Percentiles rank a stretch among this genome's conserved stretches.
Conservation (phyloP, 140 eudicot species). For the Anethum foeniculum region DNA sequence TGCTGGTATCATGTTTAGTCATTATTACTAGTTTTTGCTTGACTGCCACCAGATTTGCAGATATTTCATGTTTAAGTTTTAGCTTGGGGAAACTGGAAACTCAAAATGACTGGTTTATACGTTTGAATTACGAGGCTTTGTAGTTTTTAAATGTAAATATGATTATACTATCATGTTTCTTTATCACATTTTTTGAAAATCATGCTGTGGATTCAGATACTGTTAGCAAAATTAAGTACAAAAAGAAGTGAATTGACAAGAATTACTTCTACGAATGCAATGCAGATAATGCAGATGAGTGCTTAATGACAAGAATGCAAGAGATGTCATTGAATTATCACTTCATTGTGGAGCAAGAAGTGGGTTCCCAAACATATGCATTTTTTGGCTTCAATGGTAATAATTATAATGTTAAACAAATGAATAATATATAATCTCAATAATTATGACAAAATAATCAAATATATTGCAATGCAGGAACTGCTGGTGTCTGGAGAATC, state of each 20-base stretch:
- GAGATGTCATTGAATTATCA: conserved; percentile 95
- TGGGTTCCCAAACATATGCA: conserved; percentile 73
- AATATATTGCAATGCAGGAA: conserved; percentile 34
- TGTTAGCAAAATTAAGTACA: not conserved
- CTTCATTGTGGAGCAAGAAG: conserved; percentile 94
- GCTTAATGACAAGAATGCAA: conserved; percentile 97
- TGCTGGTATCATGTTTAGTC: not conserved
- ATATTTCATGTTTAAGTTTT: not conserved
- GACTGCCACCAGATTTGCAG: not conserved
- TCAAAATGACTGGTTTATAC: not conserved
- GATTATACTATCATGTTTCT: not conserved
- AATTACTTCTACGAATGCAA: conserved; percentile 1
- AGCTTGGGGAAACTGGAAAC: not conserved
- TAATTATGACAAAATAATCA: not conserved
- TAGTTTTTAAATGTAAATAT: not conserved
- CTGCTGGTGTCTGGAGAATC: conserved; percentile 98
- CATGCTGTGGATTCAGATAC: not conserved
- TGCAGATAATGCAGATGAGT: conserved; percentile 89
- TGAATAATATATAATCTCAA: not conserved
- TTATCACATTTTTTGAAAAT: not conserved
- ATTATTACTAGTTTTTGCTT: not conserved
- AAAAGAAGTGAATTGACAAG: not conserved
- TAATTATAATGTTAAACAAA: not conserved
- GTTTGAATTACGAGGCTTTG: not conserved
- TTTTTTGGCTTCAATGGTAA: conserved; percentile 94